phyloP scores from a whole-genome alignment of 352 stramenopile species.

The Globisporangium cederbergense region DNA sequence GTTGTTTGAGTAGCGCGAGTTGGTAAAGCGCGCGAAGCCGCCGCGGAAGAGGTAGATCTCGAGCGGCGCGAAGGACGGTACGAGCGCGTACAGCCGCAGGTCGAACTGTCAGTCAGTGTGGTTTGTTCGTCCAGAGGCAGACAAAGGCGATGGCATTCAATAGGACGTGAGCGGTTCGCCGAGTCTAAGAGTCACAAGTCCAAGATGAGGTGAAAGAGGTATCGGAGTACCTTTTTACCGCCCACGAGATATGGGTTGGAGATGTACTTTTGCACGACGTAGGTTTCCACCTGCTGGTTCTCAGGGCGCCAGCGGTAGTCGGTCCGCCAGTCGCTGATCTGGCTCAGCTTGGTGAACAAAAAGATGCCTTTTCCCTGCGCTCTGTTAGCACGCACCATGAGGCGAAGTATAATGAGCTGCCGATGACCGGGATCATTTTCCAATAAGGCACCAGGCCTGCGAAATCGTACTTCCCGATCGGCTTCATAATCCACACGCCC shows the following conservation, averaged over 20 bases:
- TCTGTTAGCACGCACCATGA: slow-evolving; percentile 22
- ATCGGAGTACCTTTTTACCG: slow-evolving; percentile 81
- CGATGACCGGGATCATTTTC: background rate
- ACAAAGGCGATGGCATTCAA: background rate
- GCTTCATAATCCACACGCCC: slow-evolving; percentile 97
- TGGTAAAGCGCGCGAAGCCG: slow-evolving; percentile 91
- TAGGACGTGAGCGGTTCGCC: no score
- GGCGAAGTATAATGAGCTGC: background rate
- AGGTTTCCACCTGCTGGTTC: slow-evolving; percentile 86
- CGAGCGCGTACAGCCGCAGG: slow-evolving; percentile 90
- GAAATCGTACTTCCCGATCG: slow-evolving; percentile 81
- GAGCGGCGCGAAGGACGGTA: slow-evolving; percentile 90
- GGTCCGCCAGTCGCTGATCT: slow-evolving; percentile 93
- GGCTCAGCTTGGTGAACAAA: slow-evolving; percentile 90
- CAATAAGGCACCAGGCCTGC: background rate
- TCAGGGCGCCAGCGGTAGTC: slow-evolving; percentile 81
- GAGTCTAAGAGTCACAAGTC: background rate
- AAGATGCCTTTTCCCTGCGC: slow-evolving; percentile 93
- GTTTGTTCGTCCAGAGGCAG: background rate
- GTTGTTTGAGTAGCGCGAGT: slow-evolving; percentile 89
- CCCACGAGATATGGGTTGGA: slow-evolving; percentile 92
- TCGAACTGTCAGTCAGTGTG: slow-evolving; percentile 67
- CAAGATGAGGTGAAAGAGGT: background rate
- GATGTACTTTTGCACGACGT: slow-evolving; percentile 94
- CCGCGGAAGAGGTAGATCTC: slow-evolving; percentile 91